Conservation (phyloP, 2,329 filamentous ascomycete species). For the Purpureocillium takamizusanense region DNA sequence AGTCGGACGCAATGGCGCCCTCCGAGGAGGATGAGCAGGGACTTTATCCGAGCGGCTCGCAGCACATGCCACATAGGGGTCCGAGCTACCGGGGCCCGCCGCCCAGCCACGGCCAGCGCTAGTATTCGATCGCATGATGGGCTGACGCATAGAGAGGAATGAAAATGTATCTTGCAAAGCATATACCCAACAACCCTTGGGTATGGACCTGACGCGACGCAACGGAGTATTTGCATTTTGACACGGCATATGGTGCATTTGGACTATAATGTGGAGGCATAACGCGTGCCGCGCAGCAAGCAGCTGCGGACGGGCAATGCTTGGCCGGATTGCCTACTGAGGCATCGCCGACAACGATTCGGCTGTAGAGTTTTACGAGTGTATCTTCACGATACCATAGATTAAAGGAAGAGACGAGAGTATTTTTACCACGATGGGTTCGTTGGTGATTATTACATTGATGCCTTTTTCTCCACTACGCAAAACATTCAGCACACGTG, state of each 20-base stretch:
- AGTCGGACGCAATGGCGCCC: constrained; percentile 1
- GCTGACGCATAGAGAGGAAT: not conserved
- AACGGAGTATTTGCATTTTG: not conserved
- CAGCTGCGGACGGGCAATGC: no score
- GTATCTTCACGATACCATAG: not conserved
- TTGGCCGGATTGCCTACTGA: no score
- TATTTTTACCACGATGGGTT: no score
- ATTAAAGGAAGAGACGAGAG: not conserved
- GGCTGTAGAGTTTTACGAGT: constrained; percentile 4
- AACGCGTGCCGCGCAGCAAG: no score
- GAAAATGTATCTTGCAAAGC: not conserved
- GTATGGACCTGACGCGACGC: no score
- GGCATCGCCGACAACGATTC: no score
- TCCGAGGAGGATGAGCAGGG: constrained; percentile 9
- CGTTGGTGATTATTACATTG: no score
- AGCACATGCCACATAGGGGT: constrained; percentile 6
- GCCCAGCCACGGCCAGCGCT: constrained; percentile 11
- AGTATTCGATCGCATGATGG: not conserved
- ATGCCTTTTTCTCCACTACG: not conserved
- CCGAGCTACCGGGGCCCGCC: constrained; percentile 8
- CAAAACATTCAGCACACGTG: constrained; percentile 53
- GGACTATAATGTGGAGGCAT: not conserved
- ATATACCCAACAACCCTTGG: no score
- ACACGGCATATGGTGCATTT: not conserved
- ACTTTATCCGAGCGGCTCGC: constrained; percentile 7